A percentile compares a stretch with the other conserved stretches of the same genome.
Evolutionary conservation across 345 rosid species (phyloP).

Genomic region (Mallotus nudiflorus): DNA sequence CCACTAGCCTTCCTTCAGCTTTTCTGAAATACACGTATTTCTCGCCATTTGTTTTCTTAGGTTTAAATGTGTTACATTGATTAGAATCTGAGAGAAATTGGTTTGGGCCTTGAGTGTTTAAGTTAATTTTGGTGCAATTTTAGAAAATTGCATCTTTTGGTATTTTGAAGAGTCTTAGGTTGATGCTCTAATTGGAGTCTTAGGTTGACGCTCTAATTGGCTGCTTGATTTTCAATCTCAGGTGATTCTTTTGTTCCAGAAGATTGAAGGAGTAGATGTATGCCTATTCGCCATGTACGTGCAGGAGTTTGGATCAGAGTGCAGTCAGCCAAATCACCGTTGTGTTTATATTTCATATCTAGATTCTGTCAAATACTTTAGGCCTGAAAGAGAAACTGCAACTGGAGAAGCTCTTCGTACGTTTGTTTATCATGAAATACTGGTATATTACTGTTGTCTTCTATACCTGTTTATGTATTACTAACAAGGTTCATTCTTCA

Average conservation of each 20-base stretch:
- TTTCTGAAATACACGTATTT: background rate
- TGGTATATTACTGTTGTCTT: conserved; percentile 16
- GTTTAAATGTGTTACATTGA: background rate
- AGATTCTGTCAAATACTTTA: conserved; percentile 34
- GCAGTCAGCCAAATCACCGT: conserved; percentile 31
- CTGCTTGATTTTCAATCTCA: background rate
- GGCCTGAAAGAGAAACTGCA: conserved; percentile 25
- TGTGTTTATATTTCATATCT: conserved; percentile 31
- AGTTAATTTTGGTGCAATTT: background rate
- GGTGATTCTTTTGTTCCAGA: conserved; percentile 37
- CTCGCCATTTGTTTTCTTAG: background rate
- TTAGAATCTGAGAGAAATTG: background rate
- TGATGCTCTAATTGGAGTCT: conserved; percentile 1
- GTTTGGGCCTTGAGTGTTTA: background rate
- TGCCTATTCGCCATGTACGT: conserved; percentile 36
- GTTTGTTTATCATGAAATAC: conserved; percentile 34
- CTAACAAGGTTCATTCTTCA: background rate
- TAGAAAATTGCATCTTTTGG: background rate
- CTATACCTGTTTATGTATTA: background rate
- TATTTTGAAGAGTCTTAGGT: background rate
- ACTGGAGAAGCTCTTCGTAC: conserved; percentile 36
- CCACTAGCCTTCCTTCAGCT: background rate
- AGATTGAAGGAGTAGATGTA: conserved; percentile 32
- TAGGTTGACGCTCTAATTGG: background rate
- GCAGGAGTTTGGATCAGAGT: conserved; percentile 35